A percentile compares a stretch with the other conserved stretches of the same genome.
Evolutionary conservation across 2,329 filamentous ascomycete species (phyloP).

Genomic region (Lachnellula hyalina): DNA sequence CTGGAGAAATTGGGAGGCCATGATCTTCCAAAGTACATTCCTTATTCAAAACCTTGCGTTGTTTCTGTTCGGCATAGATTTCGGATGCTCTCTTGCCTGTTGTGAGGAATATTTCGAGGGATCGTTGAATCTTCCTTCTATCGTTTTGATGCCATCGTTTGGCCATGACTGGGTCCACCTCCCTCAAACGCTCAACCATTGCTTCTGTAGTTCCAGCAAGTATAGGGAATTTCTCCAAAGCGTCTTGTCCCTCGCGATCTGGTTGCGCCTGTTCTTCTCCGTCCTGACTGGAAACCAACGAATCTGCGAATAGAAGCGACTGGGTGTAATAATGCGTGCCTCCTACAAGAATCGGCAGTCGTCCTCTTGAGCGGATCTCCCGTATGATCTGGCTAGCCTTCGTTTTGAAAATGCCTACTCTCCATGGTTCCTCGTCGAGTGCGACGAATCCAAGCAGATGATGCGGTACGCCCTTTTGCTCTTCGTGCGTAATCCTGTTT

Average conservation of each 20-base stretch:
- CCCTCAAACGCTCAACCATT: slow-evolving; percentile 65
- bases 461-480: slow-evolving; percentile 76
- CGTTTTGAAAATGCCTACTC: slow-evolving; percentile 69
- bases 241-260: slow-evolving; percentile 30
- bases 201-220: slow-evolving; percentile 65
- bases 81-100: slow-evolving; percentile 80
- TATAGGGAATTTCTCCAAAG: slow-evolving; percentile 56
- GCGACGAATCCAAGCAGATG: slow-evolving; percentile 79
- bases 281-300: slow-evolving; percentile 44
- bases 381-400: slow-evolving; percentile 64
- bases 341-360: slow-evolving; percentile 84
- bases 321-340: slow-evolving; percentile 96
- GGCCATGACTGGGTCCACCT: slow-evolving; percentile 87
- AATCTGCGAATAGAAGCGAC: slow-evolving; percentile 75
- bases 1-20: neutral
- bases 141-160: slow-evolving; percentile 92
- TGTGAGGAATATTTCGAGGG: slow-evolving; percentile 81
- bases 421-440: slow-evolving; percentile 75
- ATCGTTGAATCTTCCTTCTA: slow-evolving; percentile 79
- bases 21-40: slow-evolving; percentile 16
- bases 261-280: slow-evolving; percentile 25
- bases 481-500: slow-evolving; percentile 76
- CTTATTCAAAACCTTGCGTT: slow-evolving; percentile 33
- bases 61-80: slow-evolving; percentile 74
- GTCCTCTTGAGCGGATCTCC: slow-evolving; percentile 73